Evolutionary conservation across 192 early-diverging fungal species (phyloP).

Genomic region (Mortierella antarctica): DNA sequence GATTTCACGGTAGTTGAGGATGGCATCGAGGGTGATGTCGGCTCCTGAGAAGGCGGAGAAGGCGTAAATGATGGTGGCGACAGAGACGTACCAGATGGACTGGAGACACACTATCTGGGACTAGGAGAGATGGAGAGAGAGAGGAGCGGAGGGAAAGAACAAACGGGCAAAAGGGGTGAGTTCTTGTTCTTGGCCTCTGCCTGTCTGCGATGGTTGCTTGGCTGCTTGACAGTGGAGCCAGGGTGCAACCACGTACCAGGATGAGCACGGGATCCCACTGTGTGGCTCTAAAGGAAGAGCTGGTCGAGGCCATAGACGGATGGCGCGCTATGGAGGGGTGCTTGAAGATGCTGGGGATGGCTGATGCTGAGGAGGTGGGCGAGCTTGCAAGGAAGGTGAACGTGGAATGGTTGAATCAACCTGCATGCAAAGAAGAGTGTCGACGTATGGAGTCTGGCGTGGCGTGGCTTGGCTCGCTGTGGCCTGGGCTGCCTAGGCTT

Average conservation of each 20-base stretch:
- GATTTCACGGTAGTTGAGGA: conserved; percentile 71
- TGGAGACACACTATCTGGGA: conserved; percentile 50
- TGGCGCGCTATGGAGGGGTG: not conserved
- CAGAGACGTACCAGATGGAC: conserved; percentile 46
- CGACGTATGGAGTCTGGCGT: too few relatives aligned
- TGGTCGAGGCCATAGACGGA: conserved; percentile 25
- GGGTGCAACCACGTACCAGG: conserved; percentile 11
- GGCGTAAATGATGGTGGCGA: conserved; percentile 37
- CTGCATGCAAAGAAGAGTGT: too few relatives aligned
- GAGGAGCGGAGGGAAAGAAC: not conserved
- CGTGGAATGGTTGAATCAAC: too few relatives aligned
- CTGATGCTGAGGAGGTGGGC: not conserved
- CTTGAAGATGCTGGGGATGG: not conserved
- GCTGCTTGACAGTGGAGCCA: not conserved
- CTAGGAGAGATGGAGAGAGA: not conserved
- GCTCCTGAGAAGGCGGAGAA: conserved; percentile 58
- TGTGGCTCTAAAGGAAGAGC: conserved; percentile 39
- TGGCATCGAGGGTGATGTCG: conserved; percentile 71
- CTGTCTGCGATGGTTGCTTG: not conserved
- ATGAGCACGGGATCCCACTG: conserved; percentile 54
- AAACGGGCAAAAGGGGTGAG: not conserved
- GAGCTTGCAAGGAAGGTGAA: too few relatives aligned
- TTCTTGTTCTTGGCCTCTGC: too few relatives aligned
- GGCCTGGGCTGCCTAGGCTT: too few relatives aligned
- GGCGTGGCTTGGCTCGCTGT: too few relatives aligned